A percentile compares a stretch with the other conserved stretches of the same genome.
Evolutionary conservation across 495 filamentous ascomycete genomes (phyloP).

Genomic region (Aspergillus cristatus): DNA sequence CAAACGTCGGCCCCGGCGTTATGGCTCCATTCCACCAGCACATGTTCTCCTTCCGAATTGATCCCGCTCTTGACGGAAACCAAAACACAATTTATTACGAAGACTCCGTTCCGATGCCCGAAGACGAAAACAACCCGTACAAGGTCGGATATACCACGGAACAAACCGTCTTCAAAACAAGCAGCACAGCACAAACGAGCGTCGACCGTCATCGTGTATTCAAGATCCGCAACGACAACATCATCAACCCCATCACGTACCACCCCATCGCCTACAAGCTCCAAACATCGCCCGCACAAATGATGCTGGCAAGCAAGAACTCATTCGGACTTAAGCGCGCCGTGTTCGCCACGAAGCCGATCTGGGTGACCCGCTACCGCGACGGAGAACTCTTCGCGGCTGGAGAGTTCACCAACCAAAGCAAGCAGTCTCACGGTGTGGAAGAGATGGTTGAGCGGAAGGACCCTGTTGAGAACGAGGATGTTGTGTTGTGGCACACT

Average conservation of each 20-base stretch:
- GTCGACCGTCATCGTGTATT: slow-evolving; percentile 58
- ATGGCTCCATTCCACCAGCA: slow-evolving; percentile 77
- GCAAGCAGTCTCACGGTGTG: slow-evolving; percentile 44
- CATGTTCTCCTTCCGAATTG: slow-evolving; percentile 82
- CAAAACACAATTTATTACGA: slow-evolving; percentile 62
- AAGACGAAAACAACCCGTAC: slow-evolving; percentile 63
- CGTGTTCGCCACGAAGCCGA: slow-evolving; percentile 71
- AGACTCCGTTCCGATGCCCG: slow-evolving; percentile 63
- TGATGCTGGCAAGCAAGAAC: slow-evolving; percentile 61
- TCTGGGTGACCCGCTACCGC: slow-evolving; percentile 73
- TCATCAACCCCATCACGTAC: slow-evolving; percentile 63
- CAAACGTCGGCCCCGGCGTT: slow-evolving; percentile 77
- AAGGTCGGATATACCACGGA: slow-evolving; percentile 63
- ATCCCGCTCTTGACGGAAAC: slow-evolving; percentile 71
- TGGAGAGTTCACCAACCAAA: slow-evolving; percentile 85
- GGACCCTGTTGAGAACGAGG: slow-evolving; percentile 39
- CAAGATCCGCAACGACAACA: slow-evolving; percentile 68
- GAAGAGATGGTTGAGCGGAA: slow-evolving; percentile 36
- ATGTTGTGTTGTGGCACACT: slow-evolving; percentile 38
- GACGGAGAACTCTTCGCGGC: slow-evolving; percentile 77
- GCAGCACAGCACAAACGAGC: slow-evolving; percentile 57
- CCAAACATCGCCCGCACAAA: slow-evolving; percentile 61
- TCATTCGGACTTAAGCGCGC: slow-evolving; percentile 66
- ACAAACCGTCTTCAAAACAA: slow-evolving; percentile 51
- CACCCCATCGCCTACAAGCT: slow-evolving; percentile 77